Conservation (phyloP, 2,329 filamentous ascomycete genomes). For the Cephalotrichum gorgonifer region DNA sequence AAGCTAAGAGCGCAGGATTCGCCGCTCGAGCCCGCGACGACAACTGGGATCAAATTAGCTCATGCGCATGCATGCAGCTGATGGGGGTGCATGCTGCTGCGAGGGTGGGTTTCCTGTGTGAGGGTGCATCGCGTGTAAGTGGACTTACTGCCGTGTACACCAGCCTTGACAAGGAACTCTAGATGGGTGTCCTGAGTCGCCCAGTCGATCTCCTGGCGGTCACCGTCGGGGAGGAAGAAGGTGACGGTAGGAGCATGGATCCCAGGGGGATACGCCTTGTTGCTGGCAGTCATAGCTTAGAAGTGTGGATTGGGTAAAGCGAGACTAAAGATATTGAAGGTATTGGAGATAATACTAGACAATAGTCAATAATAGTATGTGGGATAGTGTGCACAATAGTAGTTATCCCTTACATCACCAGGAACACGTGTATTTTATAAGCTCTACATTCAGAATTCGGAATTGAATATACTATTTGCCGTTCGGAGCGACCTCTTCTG, state of each 20-base stretch:
- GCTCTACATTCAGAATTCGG: too few species aligned
- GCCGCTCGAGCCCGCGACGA: conserved; percentile 63
- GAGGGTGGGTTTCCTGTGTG: background rate
- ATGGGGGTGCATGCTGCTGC: too few species aligned
- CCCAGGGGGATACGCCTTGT: conserved; percentile 32
- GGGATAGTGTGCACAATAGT: too few species aligned
- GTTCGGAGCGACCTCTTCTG: too few species aligned
- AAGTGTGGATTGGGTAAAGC: background rate
- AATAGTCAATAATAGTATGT: too few species aligned
- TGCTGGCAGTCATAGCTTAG: background rate
- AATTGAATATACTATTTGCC: too few species aligned
- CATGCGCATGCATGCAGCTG: too few species aligned
- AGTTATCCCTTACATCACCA: too few species aligned
- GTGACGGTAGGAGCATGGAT: conserved; percentile 47
- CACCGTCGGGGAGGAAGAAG: conserved; percentile 35
- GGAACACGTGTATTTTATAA: too few species aligned
- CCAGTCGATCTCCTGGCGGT: conserved; percentile 45
- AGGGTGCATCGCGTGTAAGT: background rate
- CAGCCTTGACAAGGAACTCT: conserved; percentile 39
- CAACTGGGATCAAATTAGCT: conserved; percentile 24
- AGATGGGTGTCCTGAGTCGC: conserved; percentile 39
- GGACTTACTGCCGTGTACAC: conserved; percentile 34
- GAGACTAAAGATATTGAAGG: too few species aligned
- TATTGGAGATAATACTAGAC: too few species aligned
- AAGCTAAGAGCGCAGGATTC: conserved; percentile 60